Evolutionary conservation across 441 rosid species (phyloP).

Genomic region (Kokia cookei): DNA sequence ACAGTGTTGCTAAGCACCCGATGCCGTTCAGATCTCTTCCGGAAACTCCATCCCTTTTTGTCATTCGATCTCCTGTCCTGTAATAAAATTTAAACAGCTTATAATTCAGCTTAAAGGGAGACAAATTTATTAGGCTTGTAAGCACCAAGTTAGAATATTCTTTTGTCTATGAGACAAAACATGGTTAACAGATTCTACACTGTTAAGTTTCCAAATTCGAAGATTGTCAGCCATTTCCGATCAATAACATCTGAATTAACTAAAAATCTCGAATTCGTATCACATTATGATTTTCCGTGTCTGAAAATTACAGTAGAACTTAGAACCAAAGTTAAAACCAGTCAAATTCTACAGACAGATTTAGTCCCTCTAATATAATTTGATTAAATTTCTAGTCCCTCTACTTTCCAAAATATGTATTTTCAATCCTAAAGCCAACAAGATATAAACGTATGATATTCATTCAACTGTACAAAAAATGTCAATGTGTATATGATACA

Average conservation of each 20-base stretch:
- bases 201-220: neutral
- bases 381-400: too few relatives aligned
- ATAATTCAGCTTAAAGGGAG: neutral
- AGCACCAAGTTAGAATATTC: neutral
- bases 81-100: neutral
- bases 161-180: neutral
- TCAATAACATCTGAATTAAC: neutral
- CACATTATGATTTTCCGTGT: neutral
- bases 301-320: neutral
- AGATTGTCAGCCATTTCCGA: neutral
- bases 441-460: too few relatives aligned
- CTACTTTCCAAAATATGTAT: too few relatives aligned
- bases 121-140: neutral
- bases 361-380: too few relatives aligned
- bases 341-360: too few relatives aligned
- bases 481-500: too few relatives aligned
- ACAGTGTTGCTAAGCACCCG: slow-evolving; percentile 12
- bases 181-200: neutral
- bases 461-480: too few relatives aligned
- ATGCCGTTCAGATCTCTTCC: slow-evolving; percentile 12
- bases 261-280: neutral
- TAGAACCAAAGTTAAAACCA: neutral
- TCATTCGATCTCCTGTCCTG: slow-evolving; percentile 9
- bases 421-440: too few relatives aligned
- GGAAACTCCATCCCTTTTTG: slow-evolving; percentile 13